These are phyloP conservation scores for Fusarium sp. DNA, from an alignment of 2,329 filamentous ascomycete species.

Conservation along the genomic window DNA sequence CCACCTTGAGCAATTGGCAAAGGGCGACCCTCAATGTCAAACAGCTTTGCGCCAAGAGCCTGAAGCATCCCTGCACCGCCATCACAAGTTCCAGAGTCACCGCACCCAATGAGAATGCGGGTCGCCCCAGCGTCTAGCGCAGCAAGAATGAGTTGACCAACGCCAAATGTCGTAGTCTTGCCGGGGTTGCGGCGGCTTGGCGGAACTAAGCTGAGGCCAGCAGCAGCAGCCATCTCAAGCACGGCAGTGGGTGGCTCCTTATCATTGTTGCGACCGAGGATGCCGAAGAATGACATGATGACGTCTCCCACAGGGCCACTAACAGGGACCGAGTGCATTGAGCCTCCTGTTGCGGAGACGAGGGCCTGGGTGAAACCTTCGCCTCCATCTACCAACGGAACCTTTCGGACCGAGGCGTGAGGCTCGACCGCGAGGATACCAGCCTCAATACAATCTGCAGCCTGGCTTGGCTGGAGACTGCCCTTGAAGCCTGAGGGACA, in stretches of 20 bases:
- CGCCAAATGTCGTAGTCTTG: constrained; percentile 62
- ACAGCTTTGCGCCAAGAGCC: constrained; percentile 59
- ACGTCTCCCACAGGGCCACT: constrained; percentile 57
- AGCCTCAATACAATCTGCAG: constrained; percentile 61
- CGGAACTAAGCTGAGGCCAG: constrained; percentile 62
- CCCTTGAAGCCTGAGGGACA: constrained; percentile 67
- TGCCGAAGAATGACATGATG: constrained; percentile 59
- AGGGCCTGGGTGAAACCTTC: constrained; percentile 63
- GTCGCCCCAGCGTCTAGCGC: constrained; percentile 58
- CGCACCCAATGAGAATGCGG: constrained; percentile 62
- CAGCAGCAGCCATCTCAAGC: constrained; percentile 64
- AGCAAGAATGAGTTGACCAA: constrained; percentile 59
- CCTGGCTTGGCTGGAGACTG: constrained; percentile 59
- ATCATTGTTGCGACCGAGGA: constrained; percentile 47
- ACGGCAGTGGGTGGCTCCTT: constrained; percentile 56
- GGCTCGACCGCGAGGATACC: constrained; percentile 58
- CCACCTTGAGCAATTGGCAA: constrained; percentile 56
- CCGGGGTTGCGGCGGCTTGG: constrained; percentile 57
- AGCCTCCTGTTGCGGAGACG: constrained; percentile 55
- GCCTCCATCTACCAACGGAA: constrained; percentile 64
- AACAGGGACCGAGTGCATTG: constrained; percentile 51
- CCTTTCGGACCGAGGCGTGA: constrained; percentile 57
- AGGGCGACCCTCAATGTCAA: constrained; percentile 51
- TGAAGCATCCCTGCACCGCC: constrained; percentile 66
- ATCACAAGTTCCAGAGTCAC: constrained; percentile 65